Percentiles rank a stretch among this genome's conserved stretches.
Evolutionary conservation across 441 rosid species (phyloP).

Genomic region (Metrosideros polymorpha): DNA sequence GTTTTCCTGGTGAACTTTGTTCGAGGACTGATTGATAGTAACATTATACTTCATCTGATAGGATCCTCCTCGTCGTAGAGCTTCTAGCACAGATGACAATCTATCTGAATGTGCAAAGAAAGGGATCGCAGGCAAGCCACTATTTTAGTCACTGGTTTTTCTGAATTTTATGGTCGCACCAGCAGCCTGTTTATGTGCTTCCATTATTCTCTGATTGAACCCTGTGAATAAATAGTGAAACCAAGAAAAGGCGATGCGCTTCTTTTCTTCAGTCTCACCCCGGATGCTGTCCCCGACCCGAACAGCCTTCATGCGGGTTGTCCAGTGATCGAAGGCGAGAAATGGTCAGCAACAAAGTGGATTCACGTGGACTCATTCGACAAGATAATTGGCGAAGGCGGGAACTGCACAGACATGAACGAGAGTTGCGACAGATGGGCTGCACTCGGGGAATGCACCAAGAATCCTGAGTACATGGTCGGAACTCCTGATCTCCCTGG

Average conservation of each 20-base stretch:
- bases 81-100: slow-evolving; percentile 35
- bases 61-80: slow-evolving; percentile 56
- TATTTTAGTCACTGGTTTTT: not conserved
- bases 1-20: not conserved
- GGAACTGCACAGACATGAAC: slow-evolving; percentile 59
- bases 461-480: slow-evolving; percentile 77
- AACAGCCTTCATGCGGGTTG: slow-evolving; percentile 88
- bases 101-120: slow-evolving; percentile 91
- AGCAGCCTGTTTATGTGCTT: not conserved
- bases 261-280: slow-evolving; percentile 79
- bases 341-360: slow-evolving; percentile 99
- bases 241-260: slow-evolving; percentile 83
- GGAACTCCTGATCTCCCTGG: slow-evolving; percentile 75
- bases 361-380: slow-evolving; percentile 86
- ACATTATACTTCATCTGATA: slow-evolving; percentile 7
- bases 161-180: not conserved
- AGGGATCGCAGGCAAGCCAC: slow-evolving; percentile 67
- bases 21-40: not conserved
- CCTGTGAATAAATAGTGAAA: slow-evolving; percentile 46
- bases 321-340: slow-evolving; percentile 93
- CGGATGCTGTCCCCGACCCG: slow-evolving; percentile 67
- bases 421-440: slow-evolving; percentile 90
- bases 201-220: not conserved
- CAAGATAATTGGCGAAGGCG: slow-evolving; percentile 33
- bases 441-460: slow-evolving; percentile 81